These are phyloP conservation scores for Ascoidea asiatica DNA, from an alignment of 805 yeast genomes.

Conservation along the genomic window DNA sequence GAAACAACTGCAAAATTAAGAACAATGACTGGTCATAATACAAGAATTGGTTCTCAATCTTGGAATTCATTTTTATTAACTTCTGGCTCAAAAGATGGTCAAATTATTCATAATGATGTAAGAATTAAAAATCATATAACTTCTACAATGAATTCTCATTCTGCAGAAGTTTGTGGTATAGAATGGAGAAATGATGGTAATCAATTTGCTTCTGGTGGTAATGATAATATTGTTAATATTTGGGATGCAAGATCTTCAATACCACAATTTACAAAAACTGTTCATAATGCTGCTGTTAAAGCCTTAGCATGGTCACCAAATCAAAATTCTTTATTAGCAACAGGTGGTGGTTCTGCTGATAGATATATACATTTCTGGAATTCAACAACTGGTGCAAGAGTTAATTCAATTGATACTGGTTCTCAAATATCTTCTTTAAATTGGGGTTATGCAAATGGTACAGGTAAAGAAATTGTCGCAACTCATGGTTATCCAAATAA, in stretches of 20 bases:
- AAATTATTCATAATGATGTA: slow-evolving; percentile 80
- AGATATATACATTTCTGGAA: slow-evolving; percentile 91
- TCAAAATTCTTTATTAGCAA: slow-evolving; percentile 70
- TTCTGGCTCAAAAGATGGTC: slow-evolving; percentile 81
- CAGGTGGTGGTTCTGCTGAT: slow-evolving; percentile 94
- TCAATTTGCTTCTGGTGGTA: slow-evolving; percentile 86
- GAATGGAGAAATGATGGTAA: slow-evolving; percentile 76
- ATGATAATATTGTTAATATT: slow-evolving; percentile 82
- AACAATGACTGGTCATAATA: slow-evolving; percentile 58
- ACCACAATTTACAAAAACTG: slow-evolving; percentile 65
- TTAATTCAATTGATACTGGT: slow-evolving; percentile 80
- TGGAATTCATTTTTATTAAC: slow-evolving; percentile 79
- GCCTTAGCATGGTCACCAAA: slow-evolving; percentile 94
- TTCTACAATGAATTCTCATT: slow-evolving; percentile 41
- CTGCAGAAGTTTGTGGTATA: slow-evolving; percentile 87
- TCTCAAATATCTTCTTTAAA: slow-evolving; percentile 88
- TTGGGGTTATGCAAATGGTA: slow-evolving; percentile 73
- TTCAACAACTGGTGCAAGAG: slow-evolving; percentile 75
- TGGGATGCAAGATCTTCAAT: slow-evolving; percentile 73
- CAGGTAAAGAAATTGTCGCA: slow-evolving; percentile 75
- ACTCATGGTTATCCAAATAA: slow-evolving; percentile 92
- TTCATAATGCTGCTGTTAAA: slow-evolving; percentile 90
- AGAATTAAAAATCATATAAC: slow-evolving; percentile 69
- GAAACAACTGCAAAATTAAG: slow-evolving; percentile 63
- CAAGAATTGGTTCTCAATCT: slow-evolving; percentile 70